A percentile compares a stretch with the other conserved stretches of the same genome.
phyloP scores from a whole-genome alignment of 164 flowering plant genomes.

The Cinnamomum chago region DNA sequence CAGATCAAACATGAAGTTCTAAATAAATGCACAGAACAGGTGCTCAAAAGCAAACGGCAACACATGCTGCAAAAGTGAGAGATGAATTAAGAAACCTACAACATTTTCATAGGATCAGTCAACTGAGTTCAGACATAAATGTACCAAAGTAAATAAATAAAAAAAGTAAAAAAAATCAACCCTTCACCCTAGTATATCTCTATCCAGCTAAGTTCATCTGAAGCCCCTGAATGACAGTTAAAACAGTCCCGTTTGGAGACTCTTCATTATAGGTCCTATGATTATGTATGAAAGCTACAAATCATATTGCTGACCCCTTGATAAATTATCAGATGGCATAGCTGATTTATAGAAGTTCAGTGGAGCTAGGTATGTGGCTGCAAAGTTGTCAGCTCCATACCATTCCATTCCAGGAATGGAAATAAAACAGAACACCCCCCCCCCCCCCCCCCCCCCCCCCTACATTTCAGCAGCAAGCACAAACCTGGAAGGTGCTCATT shows the following conservation, averaged over 20 bases:
- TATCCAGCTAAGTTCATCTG: not conserved
- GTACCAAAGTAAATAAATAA: not conserved
- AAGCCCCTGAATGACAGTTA: not conserved
- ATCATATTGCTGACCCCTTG: no score
- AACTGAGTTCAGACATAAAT: not conserved
- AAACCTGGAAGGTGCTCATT: no score
- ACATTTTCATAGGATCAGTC: not conserved
- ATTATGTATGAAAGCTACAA: not conserved
- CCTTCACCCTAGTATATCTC: not conserved
- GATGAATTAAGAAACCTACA: not conserved
- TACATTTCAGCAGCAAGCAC: no score
- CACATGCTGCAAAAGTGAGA: not conserved
- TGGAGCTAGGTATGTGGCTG: no score
- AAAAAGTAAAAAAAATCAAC: not conserved
- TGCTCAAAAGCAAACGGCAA: not conserved
- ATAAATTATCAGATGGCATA: no score
- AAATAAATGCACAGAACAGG: not conserved
- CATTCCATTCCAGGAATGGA: no score
- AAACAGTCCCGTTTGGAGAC: not conserved
- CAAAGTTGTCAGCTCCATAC: no score
- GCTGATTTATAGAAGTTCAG: no score
- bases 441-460: no score
- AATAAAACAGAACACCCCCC: no score
- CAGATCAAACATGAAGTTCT: not conserved
- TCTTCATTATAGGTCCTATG: not conserved